Conservation (phyloP, 106 monocot genomes). For the Xerophyta viscosa region DNA sequence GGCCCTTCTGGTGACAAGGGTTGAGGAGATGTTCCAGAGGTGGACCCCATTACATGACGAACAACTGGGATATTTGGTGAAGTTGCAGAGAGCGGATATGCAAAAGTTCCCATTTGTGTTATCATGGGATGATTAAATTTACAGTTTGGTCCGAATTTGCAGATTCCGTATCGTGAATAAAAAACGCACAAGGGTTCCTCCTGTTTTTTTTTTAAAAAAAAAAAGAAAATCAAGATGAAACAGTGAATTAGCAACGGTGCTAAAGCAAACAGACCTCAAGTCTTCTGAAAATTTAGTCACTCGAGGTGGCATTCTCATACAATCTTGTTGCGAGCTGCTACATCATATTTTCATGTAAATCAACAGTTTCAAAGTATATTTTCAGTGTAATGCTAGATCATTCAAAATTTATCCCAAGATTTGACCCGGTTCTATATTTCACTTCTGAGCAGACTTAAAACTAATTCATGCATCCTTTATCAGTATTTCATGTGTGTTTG, state of each 20-base stretch:
- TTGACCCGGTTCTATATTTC: too few relatives aligned
- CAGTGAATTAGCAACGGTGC: neutral
- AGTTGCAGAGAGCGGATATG: conserved; percentile 34
- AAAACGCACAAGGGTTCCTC: conserved; percentile 66
- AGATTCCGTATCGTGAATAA: conserved; percentile 78
- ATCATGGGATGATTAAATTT: conserved; percentile 80
- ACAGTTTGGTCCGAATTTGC: conserved; percentile 83
- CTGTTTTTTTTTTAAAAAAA: conserved; percentile 27
- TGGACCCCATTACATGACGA: conserved; percentile 16
- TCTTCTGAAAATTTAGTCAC: too few relatives aligned
- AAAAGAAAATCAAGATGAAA: neutral
- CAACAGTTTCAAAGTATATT: too few relatives aligned
- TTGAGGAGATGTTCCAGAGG: conserved; percentile 12
- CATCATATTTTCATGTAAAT: too few relatives aligned
- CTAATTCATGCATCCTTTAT: too few relatives aligned
- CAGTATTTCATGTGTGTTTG: too few relatives aligned
- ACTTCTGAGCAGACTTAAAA: too few relatives aligned
- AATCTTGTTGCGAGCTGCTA: too few relatives aligned
- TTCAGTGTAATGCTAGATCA: too few relatives aligned
- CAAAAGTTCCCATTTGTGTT: conserved; percentile 42
- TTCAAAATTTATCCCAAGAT: too few relatives aligned
- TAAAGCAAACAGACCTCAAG: neutral
- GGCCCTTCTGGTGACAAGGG: conserved; percentile 22
- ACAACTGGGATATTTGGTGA: conserved; percentile 22
- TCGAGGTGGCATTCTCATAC: too few relatives aligned